Conservation (phyloP, 2,329 filamentous ascomycete genomes). For the Penicillium sp. region DNA sequence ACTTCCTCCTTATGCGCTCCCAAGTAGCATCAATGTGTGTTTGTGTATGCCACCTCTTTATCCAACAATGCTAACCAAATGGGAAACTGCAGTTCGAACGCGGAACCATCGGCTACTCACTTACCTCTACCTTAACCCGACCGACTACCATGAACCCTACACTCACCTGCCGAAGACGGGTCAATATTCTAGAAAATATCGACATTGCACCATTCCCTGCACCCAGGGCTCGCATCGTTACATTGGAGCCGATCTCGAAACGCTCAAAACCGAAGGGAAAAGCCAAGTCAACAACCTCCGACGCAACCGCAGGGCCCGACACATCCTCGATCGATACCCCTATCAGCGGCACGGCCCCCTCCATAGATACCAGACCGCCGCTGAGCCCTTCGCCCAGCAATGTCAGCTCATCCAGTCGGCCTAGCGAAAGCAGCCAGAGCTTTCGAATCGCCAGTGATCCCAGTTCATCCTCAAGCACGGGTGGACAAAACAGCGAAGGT, state of each 20-base stretch:
- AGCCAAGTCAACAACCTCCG: constrained; percentile 47
- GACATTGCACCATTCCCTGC: constrained; percentile 74
- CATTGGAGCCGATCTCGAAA: constrained; percentile 80
- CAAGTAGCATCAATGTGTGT: constrained; percentile 92
- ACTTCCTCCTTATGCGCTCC: constrained; percentile 59
- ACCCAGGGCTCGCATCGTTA: constrained; percentile 79
- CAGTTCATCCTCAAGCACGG: constrained; percentile 39
- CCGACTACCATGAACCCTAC: constrained; percentile 83
- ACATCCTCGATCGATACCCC: constrained; percentile 50
- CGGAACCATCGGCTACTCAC: constrained; percentile 86
- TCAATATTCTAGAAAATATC: constrained; percentile 76
- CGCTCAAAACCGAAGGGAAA: constrained; percentile 60
- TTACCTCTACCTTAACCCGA: constrained; percentile 84
- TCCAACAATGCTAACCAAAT: constrained; percentile 5
- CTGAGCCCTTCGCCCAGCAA: constrained; percentile 61
- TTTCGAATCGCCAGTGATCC: constrained; percentile 53
- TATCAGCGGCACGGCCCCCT: constrained; percentile 32
- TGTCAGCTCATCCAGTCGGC: constrained; percentile 66
- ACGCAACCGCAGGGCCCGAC: constrained; percentile 40
- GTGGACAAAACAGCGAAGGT: constrained; percentile 48
- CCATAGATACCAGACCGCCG: constrained; percentile 40
- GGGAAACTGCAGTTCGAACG: constrained; percentile 73
- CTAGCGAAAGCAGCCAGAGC: constrained; percentile 63
- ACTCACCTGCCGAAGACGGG: constrained; percentile 74
- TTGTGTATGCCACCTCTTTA: constrained; percentile 5